Evolutionary conservation across 768 basidiomycete genomes (phyloP).

Genomic region (Naganishia vaughanmartiniae): DNA sequence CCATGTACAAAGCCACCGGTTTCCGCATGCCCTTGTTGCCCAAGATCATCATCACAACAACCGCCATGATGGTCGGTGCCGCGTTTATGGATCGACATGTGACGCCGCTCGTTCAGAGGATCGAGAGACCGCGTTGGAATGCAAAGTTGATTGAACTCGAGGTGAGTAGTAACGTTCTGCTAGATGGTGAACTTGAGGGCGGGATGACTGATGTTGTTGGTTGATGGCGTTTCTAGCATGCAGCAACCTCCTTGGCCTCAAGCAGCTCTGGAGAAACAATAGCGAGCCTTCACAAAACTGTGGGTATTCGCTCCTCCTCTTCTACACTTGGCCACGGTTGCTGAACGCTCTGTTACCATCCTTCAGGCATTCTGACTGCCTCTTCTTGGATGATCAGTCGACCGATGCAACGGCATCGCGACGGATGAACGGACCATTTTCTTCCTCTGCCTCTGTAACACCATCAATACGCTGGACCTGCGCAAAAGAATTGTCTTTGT

Average conservation of each 20-base stretch:
- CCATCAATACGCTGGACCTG: neutral
- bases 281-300: constrained; percentile 1
- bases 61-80: constrained; percentile 21
- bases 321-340: neutral
- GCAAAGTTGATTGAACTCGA: constrained; percentile 6
- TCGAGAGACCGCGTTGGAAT: constrained; percentile 10
- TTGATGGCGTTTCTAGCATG: neutral
- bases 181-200: neutral
- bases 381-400: constrained; percentile 11
- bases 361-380: constrained; percentile 11
- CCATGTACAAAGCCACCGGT: constrained; percentile 26
- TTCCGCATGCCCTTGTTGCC: constrained; percentile 15
- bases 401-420: constrained; percentile 6
- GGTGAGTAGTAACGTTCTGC: neutral
- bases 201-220: too few species aligned
- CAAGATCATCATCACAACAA: constrained; percentile 16
- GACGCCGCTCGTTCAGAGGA: neutral
- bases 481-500: neutral
- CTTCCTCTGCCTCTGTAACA: neutral
- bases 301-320: neutral
- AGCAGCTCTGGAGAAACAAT: neutral
- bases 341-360: neutral
- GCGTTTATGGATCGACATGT: constrained; percentile 11
- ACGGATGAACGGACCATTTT: constrained; percentile 4
- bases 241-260: neutral